Percentiles rank a stretch among this genome's conserved stretches.
Conservation (phyloP, 768 basidiomycete genomes). For the Candolleomyces eurysporus region DNA sequence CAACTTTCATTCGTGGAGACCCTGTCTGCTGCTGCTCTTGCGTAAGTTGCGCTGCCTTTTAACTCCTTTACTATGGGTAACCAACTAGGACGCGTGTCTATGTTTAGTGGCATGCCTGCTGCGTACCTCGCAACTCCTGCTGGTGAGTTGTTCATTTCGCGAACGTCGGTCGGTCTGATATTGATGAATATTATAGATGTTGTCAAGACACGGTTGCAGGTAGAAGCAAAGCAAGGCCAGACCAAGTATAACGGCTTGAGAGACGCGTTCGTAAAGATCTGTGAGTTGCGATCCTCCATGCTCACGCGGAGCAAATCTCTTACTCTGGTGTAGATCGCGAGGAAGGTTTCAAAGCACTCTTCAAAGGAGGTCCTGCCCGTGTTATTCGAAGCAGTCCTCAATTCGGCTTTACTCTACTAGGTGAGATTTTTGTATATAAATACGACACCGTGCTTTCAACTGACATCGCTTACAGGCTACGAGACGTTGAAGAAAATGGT, state of each 20-base stretch:
- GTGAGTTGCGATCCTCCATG: slow-evolving; percentile 41
- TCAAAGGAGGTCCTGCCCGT: slow-evolving; percentile 90
- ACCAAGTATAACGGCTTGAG: slow-evolving; percentile 86
- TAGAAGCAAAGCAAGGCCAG: slow-evolving; percentile 88
- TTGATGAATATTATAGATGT: slow-evolving; percentile 59
- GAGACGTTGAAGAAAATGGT: slow-evolving; percentile 46
- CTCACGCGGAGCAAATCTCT: slow-evolving; percentile 7
- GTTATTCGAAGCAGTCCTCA: slow-evolving; percentile 87
- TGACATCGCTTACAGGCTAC: slow-evolving; percentile 30
- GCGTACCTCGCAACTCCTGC: slow-evolving; percentile 92
- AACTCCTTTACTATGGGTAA: slow-evolving; percentile 11
- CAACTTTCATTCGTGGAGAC: slow-evolving; percentile 89
- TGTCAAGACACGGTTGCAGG: slow-evolving; percentile 94
- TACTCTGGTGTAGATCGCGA: slow-evolving; percentile 60
- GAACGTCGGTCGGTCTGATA: slow-evolving; percentile 6
- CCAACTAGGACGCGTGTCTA: slow-evolving; percentile 26
- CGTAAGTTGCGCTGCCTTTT: slow-evolving; percentile 46
- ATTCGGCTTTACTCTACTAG: slow-evolving; percentile 91
- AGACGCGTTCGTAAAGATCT: slow-evolving; percentile 91
- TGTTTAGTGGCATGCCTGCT: slow-evolving; percentile 90
- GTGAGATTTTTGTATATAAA: slow-evolving; percentile 19
- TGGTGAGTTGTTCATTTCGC: slow-evolving; percentile 42
- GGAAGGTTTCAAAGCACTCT: slow-evolving; percentile 86
- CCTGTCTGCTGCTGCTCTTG: slow-evolving; percentile 75
- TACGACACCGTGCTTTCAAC: not conserved